Evolutionary conservation across 176 grass and related monocot species (phyloP).

Genomic region (Paspalum vaginatum): DNA sequence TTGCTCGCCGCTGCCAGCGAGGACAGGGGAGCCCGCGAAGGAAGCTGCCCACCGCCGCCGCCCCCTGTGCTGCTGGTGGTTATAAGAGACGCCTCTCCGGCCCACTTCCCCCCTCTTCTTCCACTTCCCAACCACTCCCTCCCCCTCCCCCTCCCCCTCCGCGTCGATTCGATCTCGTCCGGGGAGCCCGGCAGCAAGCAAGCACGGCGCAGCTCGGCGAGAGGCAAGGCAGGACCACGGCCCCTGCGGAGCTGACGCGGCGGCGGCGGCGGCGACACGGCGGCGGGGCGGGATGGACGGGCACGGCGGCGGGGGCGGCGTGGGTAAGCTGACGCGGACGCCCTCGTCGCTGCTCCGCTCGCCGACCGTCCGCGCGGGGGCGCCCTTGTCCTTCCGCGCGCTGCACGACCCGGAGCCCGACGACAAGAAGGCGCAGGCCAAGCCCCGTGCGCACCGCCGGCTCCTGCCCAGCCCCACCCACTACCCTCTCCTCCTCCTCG

Average conservation of each 20-base stretch:
- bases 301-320: constrained; percentile 42
- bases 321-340: constrained; percentile 64
- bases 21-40: background rate
- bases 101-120: background rate
- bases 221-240: too few relatives aligned
- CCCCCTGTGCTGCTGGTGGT: background rate
- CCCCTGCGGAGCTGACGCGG: constrained; percentile 29
- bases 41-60: constrained; percentile 35
- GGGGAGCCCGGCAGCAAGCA: too few relatives aligned
- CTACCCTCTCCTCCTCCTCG: background rate
- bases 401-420: constrained; percentile 44
- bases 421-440: constrained; percentile 31
- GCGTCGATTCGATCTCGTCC: constrained; percentile 13
- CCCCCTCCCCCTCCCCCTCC: background rate
- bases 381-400: constrained; percentile 30
- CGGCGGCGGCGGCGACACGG: constrained; percentile 10
- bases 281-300: constrained; percentile 43
- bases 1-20: background rate
- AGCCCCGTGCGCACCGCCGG: constrained; percentile 29
- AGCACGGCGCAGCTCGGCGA: too few relatives aligned
- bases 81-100: constrained; percentile 40
- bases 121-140: constrained; percentile 30
- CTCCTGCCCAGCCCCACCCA: constrained; percentile 10
- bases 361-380: constrained; percentile 53
- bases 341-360: constrained; percentile 74